Evolutionary conservation across 352 stramenopile species (phyloP), one percentile per base, ranked within the genome.

Genomic region (Phytophthora agathidicida): DNA sequence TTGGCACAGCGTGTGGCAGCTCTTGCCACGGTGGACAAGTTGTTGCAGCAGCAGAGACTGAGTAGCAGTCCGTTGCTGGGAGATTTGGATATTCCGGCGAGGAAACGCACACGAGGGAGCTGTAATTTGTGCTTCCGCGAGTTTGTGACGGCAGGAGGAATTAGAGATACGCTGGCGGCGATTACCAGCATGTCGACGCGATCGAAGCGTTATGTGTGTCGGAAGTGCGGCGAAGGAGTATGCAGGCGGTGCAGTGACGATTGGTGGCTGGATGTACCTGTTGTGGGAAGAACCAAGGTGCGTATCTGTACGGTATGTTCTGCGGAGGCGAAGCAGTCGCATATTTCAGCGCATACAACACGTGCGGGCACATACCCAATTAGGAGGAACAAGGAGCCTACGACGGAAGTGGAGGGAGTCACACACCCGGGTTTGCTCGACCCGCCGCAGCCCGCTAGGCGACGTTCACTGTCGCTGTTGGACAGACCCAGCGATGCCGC

Each of bases 221-320:
- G 86, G 28, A 92, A 91, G 55, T 95, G 86, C 54, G 83, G 83
- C 3, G 73, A 95, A 35, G 69, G 75, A 28, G 79, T 93, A 33
- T 95, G 86, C 61, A 73, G 75, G 31, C 73, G 85, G 60, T 95
- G 86, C 63, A 92, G 86, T 49, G 72, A 88, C 36, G 75, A 93
- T 35, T 95, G 86, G 86, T 65, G 73, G 55, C 78, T 95, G 8
- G 80, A 93, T 52, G 69, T 95, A 2, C 86, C 86, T 1, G 82
- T 93, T 26, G 85, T 91, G 8, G 86, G 86, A 6, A 74, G 73
- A 19, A 90, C 77, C 10, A 88, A 89, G 57, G 80, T 95, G 35
- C 79, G 86, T 2, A 95, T 95, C 26, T 95, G 86, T 46, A 95
- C 83, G 0, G 79, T 93, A 22, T 95, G 86, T 55, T 92, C 86